These are phyloP conservation scores for Colletotrichum graminicola DNA, from an alignment of 2,329 filamentous ascomycete genomes.

Conservation along the genomic window DNA sequence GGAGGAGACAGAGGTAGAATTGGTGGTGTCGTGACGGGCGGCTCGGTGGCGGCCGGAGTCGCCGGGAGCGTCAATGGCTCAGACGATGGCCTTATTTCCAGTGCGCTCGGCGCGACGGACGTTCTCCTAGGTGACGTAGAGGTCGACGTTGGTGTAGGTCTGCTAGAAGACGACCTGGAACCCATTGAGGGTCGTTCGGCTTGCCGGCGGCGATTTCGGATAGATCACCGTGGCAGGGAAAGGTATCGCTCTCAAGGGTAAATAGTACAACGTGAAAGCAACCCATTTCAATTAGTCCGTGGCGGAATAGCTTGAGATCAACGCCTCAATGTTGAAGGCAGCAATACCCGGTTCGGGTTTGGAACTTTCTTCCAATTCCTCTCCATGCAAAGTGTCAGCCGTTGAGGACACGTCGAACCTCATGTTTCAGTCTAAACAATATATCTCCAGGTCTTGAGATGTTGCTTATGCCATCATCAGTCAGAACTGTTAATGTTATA, in stretches of 20 bases:
- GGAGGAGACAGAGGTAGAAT: conserved; percentile 42
- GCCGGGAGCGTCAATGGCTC: conserved; percentile 52
- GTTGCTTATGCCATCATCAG: background rate
- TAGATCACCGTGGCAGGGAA: too few species aligned
- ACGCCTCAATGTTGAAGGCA: too few species aligned
- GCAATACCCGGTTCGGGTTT: too few species aligned
- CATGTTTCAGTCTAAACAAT: background rate
- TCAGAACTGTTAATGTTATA: background rate
- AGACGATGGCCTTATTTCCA: conserved; percentile 54
- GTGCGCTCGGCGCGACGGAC: conserved; percentile 50
- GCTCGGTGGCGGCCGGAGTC: conserved; percentile 44
- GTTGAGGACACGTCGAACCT: background rate
- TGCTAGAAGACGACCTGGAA: conserved; percentile 52
- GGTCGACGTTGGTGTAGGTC: conserved; percentile 47
- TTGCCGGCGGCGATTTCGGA: conserved; percentile 48
- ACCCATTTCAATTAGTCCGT: too few species aligned
- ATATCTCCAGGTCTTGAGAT: background rate
- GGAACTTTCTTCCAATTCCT: too few species aligned
- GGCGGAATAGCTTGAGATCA: too few species aligned
- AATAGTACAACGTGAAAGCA: too few species aligned
- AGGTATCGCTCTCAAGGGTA: too few species aligned
- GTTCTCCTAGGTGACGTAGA: conserved; percentile 50
- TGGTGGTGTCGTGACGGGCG: conserved; percentile 44
- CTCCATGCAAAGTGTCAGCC: too few species aligned
- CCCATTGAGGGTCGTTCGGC: conserved; percentile 45